Percentiles rank a stretch among this genome's conserved stretches.
These are phyloP conservation scores for Lentinula edodes DNA, from an alignment of 768 basidiomycete species.

Conservation along the genomic window DNA sequence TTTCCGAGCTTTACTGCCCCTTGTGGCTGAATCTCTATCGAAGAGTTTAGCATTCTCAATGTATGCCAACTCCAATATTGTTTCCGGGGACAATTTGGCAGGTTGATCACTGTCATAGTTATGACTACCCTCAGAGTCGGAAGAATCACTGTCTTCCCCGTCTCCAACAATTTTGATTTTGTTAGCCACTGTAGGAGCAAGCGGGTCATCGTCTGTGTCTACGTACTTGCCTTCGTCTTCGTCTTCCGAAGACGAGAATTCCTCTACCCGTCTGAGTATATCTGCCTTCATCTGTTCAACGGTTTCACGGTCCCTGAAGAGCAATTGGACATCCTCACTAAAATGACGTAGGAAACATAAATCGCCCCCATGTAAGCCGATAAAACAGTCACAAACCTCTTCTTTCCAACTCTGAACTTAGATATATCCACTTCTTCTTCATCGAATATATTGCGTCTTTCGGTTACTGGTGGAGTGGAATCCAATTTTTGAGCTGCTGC, in stretches of 20 bases:
- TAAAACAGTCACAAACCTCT: slow-evolving; percentile 34
- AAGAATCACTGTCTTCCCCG: slow-evolving; percentile 47
- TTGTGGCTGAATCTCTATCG: slow-evolving; percentile 66
- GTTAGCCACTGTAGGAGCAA: slow-evolving; percentile 34
- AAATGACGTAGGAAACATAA: background rate
- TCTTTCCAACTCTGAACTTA: slow-evolving; percentile 60
- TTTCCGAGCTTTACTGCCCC: slow-evolving; percentile 60
- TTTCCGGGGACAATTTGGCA: slow-evolving; percentile 39
- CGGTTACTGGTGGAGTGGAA: slow-evolving; percentile 11
- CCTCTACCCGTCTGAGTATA: slow-evolving; percentile 73
- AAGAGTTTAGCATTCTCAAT: slow-evolving; percentile 71
- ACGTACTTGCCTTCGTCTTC: slow-evolving; percentile 25
- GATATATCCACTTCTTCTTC: slow-evolving; percentile 62
- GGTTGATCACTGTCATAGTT: slow-evolving; percentile 24
- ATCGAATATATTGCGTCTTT: slow-evolving; percentile 73
- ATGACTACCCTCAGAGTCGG: slow-evolving; percentile 25
- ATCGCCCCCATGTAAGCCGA: background rate
- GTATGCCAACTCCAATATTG: slow-evolving; percentile 72
- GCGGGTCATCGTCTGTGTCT: slow-evolving; percentile 44
- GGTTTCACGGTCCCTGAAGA: slow-evolving; percentile 52
- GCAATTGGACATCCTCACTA: slow-evolving; percentile 39
- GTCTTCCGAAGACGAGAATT: slow-evolving; percentile 55
- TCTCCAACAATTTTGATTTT: slow-evolving; percentile 51
- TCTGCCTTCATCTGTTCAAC: slow-evolving; percentile 78
- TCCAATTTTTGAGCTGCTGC: slow-evolving; percentile 16